Percentiles rank a stretch among this genome's conserved stretches.
These are phyloP conservation scores for Hypoxylon fragiforme DNA, from an alignment of 495 filamentous ascomycete species.

Conservation along the genomic window DNA sequence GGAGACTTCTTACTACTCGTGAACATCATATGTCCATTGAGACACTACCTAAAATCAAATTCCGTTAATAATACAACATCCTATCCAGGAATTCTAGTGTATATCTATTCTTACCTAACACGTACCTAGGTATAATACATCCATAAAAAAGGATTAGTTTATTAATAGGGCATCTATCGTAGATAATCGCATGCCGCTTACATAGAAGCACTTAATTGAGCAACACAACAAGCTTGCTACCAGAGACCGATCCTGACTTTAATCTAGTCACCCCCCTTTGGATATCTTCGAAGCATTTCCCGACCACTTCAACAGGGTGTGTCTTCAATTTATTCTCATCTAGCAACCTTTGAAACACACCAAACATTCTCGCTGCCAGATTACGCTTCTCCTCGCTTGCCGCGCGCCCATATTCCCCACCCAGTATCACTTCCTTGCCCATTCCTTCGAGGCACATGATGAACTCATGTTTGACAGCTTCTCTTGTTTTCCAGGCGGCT, in stretches of 20 bases:
- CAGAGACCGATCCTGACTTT: neutral
- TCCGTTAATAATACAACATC: too few relatives aligned
- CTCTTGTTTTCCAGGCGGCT: conserved; percentile 8
- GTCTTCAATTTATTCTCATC: neutral
- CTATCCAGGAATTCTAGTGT: too few relatives aligned
- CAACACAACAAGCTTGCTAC: neutral
- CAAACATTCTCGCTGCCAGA: neutral
- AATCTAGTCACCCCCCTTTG: neutral
- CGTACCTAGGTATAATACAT: too few relatives aligned
- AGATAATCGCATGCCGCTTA: too few relatives aligned
- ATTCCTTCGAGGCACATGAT: conserved; percentile 38
- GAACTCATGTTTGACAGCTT: conserved; percentile 34
- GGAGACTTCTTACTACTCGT: too few relatives aligned
- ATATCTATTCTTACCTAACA: too few relatives aligned
- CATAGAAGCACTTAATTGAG: neutral
- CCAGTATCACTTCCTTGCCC: conserved; percentile 32
- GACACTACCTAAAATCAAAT: too few relatives aligned
- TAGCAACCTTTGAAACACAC: neutral
- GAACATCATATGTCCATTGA: too few relatives aligned
- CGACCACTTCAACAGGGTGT: neutral
- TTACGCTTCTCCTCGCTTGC: conserved; percentile 13
- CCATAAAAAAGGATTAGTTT: too few relatives aligned
- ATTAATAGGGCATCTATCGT: too few relatives aligned
- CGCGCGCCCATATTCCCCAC: conserved; percentile 32
- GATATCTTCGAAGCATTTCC: neutral